Percentiles rank a stretch among this genome's conserved stretches.
Conservation (phyloP, 2,329 filamentous ascomycete genomes). For the Alternaria triticina region DNA sequence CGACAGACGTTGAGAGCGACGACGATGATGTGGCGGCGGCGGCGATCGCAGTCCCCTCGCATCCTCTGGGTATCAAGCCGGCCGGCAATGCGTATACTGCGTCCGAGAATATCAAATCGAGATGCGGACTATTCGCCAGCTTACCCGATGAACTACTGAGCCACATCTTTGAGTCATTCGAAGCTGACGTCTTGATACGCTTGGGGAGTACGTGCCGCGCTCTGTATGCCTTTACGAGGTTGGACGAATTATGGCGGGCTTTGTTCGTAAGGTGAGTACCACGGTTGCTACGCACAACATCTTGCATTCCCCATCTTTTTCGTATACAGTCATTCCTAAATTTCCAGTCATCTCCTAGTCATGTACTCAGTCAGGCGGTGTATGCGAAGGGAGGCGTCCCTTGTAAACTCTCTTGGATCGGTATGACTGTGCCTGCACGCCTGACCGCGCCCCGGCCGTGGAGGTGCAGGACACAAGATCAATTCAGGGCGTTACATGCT, state of each 20-base stretch:
- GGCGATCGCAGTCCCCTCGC: slow-evolving; percentile 68
- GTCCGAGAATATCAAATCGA: slow-evolving; percentile 69
- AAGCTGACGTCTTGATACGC: slow-evolving; percentile 65
- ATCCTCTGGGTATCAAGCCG: slow-evolving; percentile 85
- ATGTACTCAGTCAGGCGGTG: slow-evolving; percentile 2
- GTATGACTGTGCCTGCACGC: slow-evolving; percentile 8
- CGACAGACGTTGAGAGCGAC: slow-evolving; percentile 24
- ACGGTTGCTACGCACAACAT: slow-evolving; percentile 3
- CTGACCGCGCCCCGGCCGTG: not conserved
- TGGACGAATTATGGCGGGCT: slow-evolving; percentile 88
- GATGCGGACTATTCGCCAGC: slow-evolving; percentile 68
- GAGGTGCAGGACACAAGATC: not conserved
- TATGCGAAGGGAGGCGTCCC: not conserved
- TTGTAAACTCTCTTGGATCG: slow-evolving; percentile 1
- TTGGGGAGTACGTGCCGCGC: slow-evolving; percentile 83
- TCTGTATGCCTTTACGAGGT: slow-evolving; percentile 81
- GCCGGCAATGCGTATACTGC: slow-evolving; percentile 80
- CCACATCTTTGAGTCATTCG: slow-evolving; percentile 76
- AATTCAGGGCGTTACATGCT: not conserved
- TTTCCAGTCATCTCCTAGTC: not conserved
- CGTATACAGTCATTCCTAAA: slow-evolving; percentile 2
- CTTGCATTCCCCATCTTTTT: slow-evolving; percentile 6
- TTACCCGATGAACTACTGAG: slow-evolving; percentile 84
- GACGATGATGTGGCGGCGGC: slow-evolving; percentile 53
- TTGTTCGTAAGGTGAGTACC: slow-evolving; percentile 81